Evolutionary conservation across 441 rosid genomes (phyloP).

Genomic region (Bocquillonia castaneifolia): DNA sequence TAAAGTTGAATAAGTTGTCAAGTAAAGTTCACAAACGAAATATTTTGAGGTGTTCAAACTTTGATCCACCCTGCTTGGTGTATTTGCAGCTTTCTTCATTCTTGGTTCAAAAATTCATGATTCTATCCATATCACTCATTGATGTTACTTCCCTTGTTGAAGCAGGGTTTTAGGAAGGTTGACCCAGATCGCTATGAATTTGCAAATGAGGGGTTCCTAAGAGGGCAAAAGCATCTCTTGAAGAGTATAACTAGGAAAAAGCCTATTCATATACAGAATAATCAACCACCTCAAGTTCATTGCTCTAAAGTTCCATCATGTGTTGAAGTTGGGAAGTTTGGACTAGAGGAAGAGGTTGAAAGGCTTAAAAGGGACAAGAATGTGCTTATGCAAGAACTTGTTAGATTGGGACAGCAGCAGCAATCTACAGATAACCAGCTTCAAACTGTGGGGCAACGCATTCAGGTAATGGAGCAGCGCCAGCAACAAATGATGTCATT

Average conservation of each 20-base stretch:
- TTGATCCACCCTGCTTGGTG: neutral
- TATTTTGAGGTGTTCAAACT: neutral
- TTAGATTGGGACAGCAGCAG: slow-evolving; percentile 62
- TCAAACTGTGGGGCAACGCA: slow-evolving; percentile 49
- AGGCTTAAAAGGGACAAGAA: slow-evolving; percentile 60
- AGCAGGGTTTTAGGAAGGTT: slow-evolving; percentile 75
- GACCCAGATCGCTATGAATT: slow-evolving; percentile 79
- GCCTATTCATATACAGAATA: slow-evolving; percentile 42
- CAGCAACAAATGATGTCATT: slow-evolving; percentile 89
- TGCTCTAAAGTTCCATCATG: slow-evolving; percentile 34
- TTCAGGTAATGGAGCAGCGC: slow-evolving; percentile 79
- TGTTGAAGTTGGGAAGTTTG: slow-evolving; percentile 65
- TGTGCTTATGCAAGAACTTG: slow-evolving; percentile 59
- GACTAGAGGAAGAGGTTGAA: slow-evolving; percentile 78
- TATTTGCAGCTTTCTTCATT: neutral
- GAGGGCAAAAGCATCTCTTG: slow-evolving; percentile 59
- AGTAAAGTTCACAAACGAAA: neutral
- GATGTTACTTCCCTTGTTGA: slow-evolving; percentile 9
- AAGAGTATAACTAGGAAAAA: slow-evolving; percentile 59
- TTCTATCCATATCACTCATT: neutral
- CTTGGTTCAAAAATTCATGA: neutral
- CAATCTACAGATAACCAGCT: slow-evolving; percentile 61
- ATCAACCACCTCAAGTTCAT: slow-evolving; percentile 42
- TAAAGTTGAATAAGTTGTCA: neutral
- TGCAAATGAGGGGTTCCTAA: slow-evolving; percentile 71